A percentile compares a stretch with the other conserved stretches of the same genome.
Evolutionary conservation across 2,329 filamentous ascomycete species (phyloP).

Genomic region (Arthrobotrys entomopaga): DNA sequence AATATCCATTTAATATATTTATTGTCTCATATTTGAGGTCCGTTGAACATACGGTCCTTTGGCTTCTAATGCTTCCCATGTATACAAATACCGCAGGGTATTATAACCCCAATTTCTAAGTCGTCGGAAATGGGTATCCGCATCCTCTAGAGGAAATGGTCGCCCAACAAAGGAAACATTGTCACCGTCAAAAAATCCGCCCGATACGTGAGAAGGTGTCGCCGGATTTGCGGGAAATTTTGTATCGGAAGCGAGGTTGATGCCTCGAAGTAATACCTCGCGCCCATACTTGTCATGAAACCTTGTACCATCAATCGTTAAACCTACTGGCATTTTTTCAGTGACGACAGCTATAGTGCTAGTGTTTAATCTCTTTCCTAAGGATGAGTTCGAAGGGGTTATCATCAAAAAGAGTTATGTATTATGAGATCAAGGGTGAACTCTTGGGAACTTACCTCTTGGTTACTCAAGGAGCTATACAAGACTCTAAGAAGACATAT

Average conservation of each 20-base stretch:
- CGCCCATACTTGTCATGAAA: constrained; percentile 85
- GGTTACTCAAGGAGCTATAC: too few species aligned
- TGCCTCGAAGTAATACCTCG: constrained; percentile 88
- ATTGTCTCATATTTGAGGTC: background rate
- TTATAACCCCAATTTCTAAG: constrained; percentile 93
- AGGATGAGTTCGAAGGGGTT: too few species aligned
- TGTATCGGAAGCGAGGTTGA: constrained; percentile 90
- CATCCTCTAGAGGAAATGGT: constrained; percentile 84
- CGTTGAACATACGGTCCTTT: constrained; percentile 71
- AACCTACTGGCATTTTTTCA: constrained; percentile 73
- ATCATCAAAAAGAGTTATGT: too few species aligned
- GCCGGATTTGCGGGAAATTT: constrained; percentile 87
- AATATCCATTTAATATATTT: background rate
- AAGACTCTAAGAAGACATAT: too few species aligned
- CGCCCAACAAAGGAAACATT: constrained; percentile 86
- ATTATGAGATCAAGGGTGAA: too few species aligned
- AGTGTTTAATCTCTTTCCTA: background rate
- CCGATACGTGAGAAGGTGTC: constrained; percentile 78
- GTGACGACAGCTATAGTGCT: background rate
- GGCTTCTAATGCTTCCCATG: constrained; percentile 98
- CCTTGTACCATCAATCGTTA: constrained; percentile 83
- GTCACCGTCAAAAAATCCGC: constrained; percentile 92
- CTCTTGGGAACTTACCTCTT: too few species aligned
- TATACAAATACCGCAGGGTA: constrained; percentile 94
- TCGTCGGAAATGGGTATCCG: constrained; percentile 84